Conservation (phyloP, 2,329 filamentous ascomycete species). For the Sclerotinia sclerotiorum region DNA sequence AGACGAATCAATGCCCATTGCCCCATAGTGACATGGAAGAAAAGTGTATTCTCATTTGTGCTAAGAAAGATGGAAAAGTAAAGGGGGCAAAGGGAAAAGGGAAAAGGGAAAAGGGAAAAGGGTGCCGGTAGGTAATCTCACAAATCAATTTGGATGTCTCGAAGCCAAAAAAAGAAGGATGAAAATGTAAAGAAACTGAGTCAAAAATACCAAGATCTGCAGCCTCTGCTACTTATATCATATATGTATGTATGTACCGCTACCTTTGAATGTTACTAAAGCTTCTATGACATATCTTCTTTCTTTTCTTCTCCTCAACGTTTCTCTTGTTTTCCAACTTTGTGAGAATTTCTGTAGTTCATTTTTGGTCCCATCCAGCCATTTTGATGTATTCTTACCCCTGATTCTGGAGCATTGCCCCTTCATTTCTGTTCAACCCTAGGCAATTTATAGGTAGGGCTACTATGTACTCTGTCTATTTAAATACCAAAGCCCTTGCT, state of each 20-base stretch:
- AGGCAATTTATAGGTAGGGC: slow-evolving; percentile 10
- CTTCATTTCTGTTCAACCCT: slow-evolving; percentile 10
- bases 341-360: neutral
- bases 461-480: slow-evolving; percentile 12
- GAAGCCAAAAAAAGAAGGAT: neutral
- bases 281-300: neutral
- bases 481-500: slow-evolving; percentile 12
- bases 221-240: neutral
- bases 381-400: slow-evolving; percentile 11
- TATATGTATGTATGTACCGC: neutral
- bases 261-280: neutral
- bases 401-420: slow-evolving; percentile 18
- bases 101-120: neutral
- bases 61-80: neutral
- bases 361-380: slow-evolving; percentile 6
- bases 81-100: neutral
- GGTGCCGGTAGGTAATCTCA: neutral
- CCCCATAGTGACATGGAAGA: neutral
- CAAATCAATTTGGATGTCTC: neutral
- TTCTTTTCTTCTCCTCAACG: neutral
- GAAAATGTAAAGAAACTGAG: neutral
- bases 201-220: neutral
- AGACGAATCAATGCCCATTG: neutral
- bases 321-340: neutral
- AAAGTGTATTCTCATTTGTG: neutral